Conservation (phyloP, 2,329 filamentous ascomycete genomes). For the Graphilbum sp. region DNA sequence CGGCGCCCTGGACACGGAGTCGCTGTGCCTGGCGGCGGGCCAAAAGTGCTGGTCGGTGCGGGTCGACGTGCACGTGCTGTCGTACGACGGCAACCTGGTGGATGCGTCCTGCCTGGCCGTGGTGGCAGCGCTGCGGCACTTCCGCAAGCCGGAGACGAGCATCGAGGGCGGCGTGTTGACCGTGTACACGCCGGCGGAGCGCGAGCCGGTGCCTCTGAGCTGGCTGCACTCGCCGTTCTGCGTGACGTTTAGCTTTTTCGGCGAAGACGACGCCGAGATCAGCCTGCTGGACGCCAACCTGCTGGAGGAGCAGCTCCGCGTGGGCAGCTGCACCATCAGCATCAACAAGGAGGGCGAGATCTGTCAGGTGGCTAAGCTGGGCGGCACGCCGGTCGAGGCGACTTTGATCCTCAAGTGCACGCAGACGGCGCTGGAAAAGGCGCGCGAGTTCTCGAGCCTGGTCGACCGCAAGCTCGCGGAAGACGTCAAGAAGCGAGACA, state of each 20-base stretch:
- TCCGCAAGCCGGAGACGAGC: constrained; percentile 74
- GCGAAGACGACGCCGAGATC: constrained; percentile 47
- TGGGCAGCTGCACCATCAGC: constrained; percentile 63
- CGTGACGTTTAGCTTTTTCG: constrained; percentile 75
- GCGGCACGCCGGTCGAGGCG: constrained; percentile 69
- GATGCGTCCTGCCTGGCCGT: constrained; percentile 77
- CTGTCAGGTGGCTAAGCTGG: constrained; percentile 81
- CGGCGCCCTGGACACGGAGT: constrained; percentile 86
- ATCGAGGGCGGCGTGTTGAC: constrained; percentile 74
- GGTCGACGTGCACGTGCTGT: constrained; percentile 80
- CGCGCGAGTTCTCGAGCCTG: constrained; percentile 60
- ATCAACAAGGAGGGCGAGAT: constrained; percentile 83
- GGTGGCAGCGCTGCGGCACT: constrained; percentile 78
- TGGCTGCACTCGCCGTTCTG: constrained; percentile 88
- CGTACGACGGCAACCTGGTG: constrained; percentile 78
- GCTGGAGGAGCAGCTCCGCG: constrained; percentile 60
- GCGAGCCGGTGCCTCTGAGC: constrained; percentile 77
- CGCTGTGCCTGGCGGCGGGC: constrained; percentile 80
- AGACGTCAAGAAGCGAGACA: constrained; percentile 63
- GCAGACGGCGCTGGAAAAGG: constrained; percentile 57
- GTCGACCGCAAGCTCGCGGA: constrained; percentile 59
- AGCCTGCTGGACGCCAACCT: constrained; percentile 56
- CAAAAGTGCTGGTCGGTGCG: constrained; percentile 84
- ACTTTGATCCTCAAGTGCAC: constrained; percentile 62
- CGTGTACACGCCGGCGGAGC: constrained; percentile 68